phyloP scores from a whole-genome alignment of 2,329 filamentous ascomycete genomes.

The Epichloe typhina region DNA sequence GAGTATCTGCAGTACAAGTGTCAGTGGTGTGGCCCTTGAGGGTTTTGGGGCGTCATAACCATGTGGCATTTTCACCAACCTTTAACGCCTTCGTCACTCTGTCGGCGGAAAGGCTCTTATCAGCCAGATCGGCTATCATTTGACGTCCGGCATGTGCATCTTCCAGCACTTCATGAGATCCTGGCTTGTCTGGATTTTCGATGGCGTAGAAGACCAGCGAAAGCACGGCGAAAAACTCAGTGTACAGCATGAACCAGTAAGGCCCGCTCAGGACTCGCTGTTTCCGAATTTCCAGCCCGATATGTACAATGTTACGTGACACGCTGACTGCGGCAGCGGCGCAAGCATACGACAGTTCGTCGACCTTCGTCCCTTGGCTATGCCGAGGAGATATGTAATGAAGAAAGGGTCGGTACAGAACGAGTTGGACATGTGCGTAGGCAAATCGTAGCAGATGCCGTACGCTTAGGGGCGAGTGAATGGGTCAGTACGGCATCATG shows the following conservation, averaged over 20 bases:
- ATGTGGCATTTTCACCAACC: conserved; percentile 33
- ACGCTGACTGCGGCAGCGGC: conserved; percentile 49
- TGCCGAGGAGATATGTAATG: conserved; percentile 64
- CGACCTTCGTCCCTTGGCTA: conserved; percentile 43
- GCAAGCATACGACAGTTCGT: conserved; percentile 68
- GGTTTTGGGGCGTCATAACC: neutral
- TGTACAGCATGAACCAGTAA: conserved; percentile 80
- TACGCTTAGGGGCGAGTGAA: conserved; percentile 27
- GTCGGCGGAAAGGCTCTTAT: conserved; percentile 79
- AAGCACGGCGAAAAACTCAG: conserved; percentile 69
- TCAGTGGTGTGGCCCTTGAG: conserved; percentile 2
- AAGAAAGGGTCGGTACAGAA: conserved; percentile 70
- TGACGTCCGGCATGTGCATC: conserved; percentile 79
- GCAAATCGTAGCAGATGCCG: conserved; percentile 66
- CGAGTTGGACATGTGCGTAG: conserved; percentile 73
- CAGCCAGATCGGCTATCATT: conserved; percentile 64
- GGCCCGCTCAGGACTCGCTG: conserved; percentile 64
- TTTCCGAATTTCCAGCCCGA: conserved; percentile 64
- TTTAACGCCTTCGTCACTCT: conserved; percentile 66
- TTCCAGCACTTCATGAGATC: conserved; percentile 65
- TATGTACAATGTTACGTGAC: conserved; percentile 63
- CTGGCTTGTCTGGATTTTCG: conserved; percentile 64
- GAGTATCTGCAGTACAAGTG: conserved; percentile 40
- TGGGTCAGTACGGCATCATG: neutral
- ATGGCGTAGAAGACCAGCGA: conserved; percentile 69